phyloP scores from a whole-genome alignment of 306 rosid genomes.

The Prosopis cineraria region DNA sequence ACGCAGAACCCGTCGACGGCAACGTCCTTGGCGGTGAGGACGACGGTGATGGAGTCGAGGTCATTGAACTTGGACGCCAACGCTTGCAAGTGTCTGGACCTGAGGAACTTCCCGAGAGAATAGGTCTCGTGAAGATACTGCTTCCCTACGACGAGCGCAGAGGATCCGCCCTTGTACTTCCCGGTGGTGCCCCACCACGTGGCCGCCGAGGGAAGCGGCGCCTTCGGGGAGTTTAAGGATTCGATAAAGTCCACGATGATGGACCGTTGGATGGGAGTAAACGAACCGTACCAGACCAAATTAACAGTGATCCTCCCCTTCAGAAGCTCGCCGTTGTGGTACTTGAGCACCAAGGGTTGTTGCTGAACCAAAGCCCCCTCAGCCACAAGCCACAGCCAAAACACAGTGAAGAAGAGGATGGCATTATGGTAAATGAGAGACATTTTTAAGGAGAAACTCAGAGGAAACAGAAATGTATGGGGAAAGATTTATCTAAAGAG shows the following conservation, averaged over 20 bases:
- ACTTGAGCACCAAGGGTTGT: slow-evolving; percentile 71
- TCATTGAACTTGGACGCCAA: slow-evolving; percentile 50
- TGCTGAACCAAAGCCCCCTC: slow-evolving; percentile 56
- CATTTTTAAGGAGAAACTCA: slow-evolving; percentile 28
- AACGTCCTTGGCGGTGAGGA: slow-evolving; percentile 77
- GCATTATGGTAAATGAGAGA: slow-evolving; percentile 35
- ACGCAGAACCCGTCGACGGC: slow-evolving; percentile 73
- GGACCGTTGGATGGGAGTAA: slow-evolving; percentile 78
- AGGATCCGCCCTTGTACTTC: slow-evolving; percentile 65
- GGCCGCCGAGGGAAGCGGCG: slow-evolving; percentile 55
- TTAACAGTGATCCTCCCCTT: slow-evolving; percentile 81
- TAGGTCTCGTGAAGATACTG: slow-evolving; percentile 66
- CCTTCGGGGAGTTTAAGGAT: slow-evolving; percentile 41
- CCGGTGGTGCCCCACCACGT: slow-evolving; percentile 89
- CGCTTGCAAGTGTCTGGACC: slow-evolving; percentile 45
- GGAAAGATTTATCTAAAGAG: background rate
- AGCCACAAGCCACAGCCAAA: background rate
- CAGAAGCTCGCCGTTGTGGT: slow-evolving; percentile 85
- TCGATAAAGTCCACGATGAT: slow-evolving; percentile 72
- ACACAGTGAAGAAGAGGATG: slow-evolving; percentile 14
- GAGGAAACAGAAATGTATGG: accelerated
- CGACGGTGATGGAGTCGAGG: slow-evolving; percentile 55
- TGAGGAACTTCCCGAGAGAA: slow-evolving; percentile 65
- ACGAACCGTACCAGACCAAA: slow-evolving; percentile 82
- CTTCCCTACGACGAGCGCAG: slow-evolving; percentile 63